Base-by-base conservation (phyloP, 345 rosid species). In the Hibiscus trionum region DNA sequence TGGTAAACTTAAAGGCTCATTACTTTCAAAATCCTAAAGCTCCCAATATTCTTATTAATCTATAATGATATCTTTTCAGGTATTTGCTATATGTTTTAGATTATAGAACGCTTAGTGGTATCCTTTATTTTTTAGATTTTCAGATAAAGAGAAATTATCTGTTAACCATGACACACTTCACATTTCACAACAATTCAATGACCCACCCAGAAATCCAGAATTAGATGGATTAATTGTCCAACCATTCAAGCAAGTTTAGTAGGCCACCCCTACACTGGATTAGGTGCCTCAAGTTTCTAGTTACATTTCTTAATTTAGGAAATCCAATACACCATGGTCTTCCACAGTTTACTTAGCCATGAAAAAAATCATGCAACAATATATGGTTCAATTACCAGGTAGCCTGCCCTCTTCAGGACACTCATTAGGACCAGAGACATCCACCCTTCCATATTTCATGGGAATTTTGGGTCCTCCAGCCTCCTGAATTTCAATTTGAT, bases 391-490 rank as follows among this genome's bases (percentile, higher is more conserved):
- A 85, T 72, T 72, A 91, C 98, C 94, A 72, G 97, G 98, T 84
- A 91, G 97, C 77, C 97, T 90, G 76, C 97, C 98, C 84, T 94
- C 98, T 79, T 94, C 97, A 56, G 98, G 98, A 72, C 97, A 91
- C 73, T 88, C 84, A 0, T 86, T 87, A 74, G 97, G 92, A 53
- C 77, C 77, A 16, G 84, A 80, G 55, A 86, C 88, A 77, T 94
- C 98, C 53, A 94, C 95, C 80, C 96, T 86, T 77, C 97, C 98
- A 80, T 94, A 94, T 71, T 86, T 94, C 96, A 91, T 94, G 26
- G 95, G 96, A 60, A 94, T 79, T 62, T 85, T 88, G 66, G 98
- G 93, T 19, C 98, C 98, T 46, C 96, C 97, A 73, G 93, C 96
- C 71, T 94, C 97, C 98, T 91, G 80, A 79, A 72, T 46, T 70